Evolutionary conservation across 495 filamentous ascomycete genomes (phyloP), one percentile per base, ranked within the genome.

Genomic region (Viridothelium virens): DNA sequence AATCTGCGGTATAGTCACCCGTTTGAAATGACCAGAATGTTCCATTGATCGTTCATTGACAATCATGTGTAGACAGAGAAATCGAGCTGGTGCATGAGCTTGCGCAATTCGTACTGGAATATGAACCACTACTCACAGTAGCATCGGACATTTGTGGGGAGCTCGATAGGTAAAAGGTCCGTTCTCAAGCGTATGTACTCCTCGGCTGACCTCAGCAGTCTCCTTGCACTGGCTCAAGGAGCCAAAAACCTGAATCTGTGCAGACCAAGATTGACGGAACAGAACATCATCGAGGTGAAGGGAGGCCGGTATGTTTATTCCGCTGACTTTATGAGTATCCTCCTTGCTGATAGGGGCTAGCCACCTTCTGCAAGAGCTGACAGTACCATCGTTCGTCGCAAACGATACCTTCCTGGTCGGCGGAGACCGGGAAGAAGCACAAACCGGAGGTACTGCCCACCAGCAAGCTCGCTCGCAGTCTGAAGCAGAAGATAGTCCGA

Each of bases 51-150:
- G 31, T 5, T 10, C 14, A 18, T 9, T 37, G 25, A 44, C 37
- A 14, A 4, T 25, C 10, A 48, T 16, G 10, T n/a, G 10, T n/a
- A 92, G 94, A 97, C 71, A 88, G 85, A 65, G 94, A 97, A 71
- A 95, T 97, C 64, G 90, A 96, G 70, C 87, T 98, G 34, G 83
- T 93, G 3, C 87, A 96, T 74, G 81, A 87, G 14, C 82, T 97
- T 38, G 86, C 90, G 1, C 85, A 90, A 38, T 79, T 78, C 64
- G 82, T 97, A 37, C 79, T 96, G 3, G 80, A 86, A 65, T 86
- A 89, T 68, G 89, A 93, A 74, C 79, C 82, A 16, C 73, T 86
- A 9, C 82, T 97, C 3, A 79, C 84, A 5, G 70, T 77, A 7
- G 85, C 87, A 33, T 94, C 91, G 1, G 86, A 90, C 69, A 75